Base-by-base conservation (phyloP, 345 rosid species). In the Hibiscus trionum region DNA sequence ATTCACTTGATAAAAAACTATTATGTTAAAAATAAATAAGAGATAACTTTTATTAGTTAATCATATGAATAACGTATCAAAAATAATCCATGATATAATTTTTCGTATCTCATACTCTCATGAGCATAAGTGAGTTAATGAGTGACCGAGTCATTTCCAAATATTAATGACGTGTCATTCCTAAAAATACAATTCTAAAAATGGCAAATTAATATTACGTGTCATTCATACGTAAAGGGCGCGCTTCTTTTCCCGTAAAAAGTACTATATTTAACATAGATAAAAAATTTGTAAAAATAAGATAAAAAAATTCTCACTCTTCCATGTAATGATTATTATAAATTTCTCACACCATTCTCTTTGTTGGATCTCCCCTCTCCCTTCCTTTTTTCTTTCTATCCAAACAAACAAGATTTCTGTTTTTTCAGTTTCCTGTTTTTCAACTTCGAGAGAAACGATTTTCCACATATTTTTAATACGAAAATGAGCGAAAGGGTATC, bases 281-380 rank as follows among this genome's bases (percentile, higher is more conserved):
- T 55, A 17, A 19, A 56, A 69, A 79, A 49, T 27, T 26, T 72
- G 1, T 10, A 21, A 10, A 47, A 72, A 75, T 55, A 78, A 27
- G 24, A 33, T 65, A 14, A 9, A 39, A 56, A 27, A 2, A 7
- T 37, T 29, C 4, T 66, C 64, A 47, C 44, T 71, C 62, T 61
- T 46, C 47, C 56, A 15, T 56, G 26, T 64, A 73, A 52, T 73
- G 66, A 65, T 73, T 65, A 66, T 73, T 57, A 57, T 57, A 65
- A 73, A 73, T 56, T 68, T 73, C 66, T 53, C 55, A 61, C 42
- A n/a, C 37, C 66, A 37, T 75, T 72, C 47, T 24, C 46, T 35
- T 10, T 53, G 46, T 39, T 26, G 42, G 76, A 72, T 76, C 70
- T 70, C 80, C 73, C 52, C 49, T 44, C 3, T 27, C 24, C 31